A percentile compares a stretch with the other conserved stretches of the same genome.
These are phyloP conservation scores for Neolentinus lepideus DNA, from an alignment of 1,284 basidiomycete species.

Conservation along the genomic window DNA sequence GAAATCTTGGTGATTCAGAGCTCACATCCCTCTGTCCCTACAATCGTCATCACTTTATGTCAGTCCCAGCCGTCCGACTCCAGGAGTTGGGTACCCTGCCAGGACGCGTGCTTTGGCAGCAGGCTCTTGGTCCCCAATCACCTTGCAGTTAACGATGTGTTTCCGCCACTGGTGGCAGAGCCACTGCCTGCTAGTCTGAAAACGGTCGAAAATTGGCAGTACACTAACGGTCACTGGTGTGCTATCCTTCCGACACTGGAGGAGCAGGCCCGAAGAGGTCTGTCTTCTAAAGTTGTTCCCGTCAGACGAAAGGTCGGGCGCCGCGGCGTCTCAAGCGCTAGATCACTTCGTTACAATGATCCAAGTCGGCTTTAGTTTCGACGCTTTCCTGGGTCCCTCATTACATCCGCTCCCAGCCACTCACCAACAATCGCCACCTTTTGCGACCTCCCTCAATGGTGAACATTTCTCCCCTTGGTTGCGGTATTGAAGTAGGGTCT, in stretches of 20 bases:
- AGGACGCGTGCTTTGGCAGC: constrained; percentile 45
- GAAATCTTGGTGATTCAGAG: not conserved
- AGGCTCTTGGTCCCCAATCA: constrained; percentile 45
- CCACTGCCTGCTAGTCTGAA: constrained; percentile 15
- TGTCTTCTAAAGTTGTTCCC: constrained; percentile 27
- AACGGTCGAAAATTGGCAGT: constrained; percentile 41
- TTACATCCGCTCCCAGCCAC: not conserved
- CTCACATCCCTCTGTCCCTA: constrained; percentile 33
- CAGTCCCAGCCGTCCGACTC: constrained; percentile 27
- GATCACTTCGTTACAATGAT: not conserved
- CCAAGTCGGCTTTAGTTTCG: not conserved
- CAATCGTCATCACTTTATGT: constrained; percentile 44
- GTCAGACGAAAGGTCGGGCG: constrained; percentile 13
- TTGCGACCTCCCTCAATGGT: not conserved
- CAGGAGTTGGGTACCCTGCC: constrained; percentile 41
- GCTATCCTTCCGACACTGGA: constrained; percentile 37
- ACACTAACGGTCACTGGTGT: not conserved
- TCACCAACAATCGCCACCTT: not conserved
- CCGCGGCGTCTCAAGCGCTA: not conserved
- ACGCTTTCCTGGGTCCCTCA: not conserved
- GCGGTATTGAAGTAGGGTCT: not conserved
- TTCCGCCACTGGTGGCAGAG: constrained; percentile 32
- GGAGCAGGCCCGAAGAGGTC: constrained; percentile 38
- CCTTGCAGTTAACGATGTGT: constrained; percentile 37
- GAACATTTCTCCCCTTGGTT: not conserved